Conservation (phyloP, 2,329 filamentous ascomycete genomes). For the Xylaria sp. region DNA sequence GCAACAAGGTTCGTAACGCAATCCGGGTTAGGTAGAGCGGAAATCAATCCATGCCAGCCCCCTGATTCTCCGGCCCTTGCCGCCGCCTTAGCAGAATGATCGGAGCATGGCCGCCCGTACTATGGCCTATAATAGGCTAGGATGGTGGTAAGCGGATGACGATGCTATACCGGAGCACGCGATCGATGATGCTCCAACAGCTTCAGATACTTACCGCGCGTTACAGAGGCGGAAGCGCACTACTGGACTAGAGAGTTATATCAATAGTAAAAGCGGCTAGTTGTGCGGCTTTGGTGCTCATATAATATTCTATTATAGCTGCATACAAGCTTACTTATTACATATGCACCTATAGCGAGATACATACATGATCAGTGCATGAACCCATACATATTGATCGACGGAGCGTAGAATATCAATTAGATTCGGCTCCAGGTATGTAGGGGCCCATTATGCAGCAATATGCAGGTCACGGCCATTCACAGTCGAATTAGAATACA, state of each 20-base stretch:
- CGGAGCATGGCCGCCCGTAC: slow-evolving; percentile 19
- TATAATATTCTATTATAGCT: slow-evolving; percentile 13
- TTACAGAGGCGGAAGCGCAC: not conserved
- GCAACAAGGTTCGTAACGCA: slow-evolving; percentile 7
- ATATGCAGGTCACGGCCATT: not conserved
- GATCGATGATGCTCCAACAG: slow-evolving; percentile 3
- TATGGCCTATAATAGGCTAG: slow-evolving; percentile 8
- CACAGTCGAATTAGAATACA: not conserved
- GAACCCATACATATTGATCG: slow-evolving; percentile 29
- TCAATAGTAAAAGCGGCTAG: too few relatives aligned
- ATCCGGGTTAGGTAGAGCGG: slow-evolving; percentile 2
- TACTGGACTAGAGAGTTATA: not conserved
- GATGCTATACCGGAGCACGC: slow-evolving; percentile 4
- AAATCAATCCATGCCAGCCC: slow-evolving; percentile 18
- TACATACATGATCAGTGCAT: slow-evolving; percentile 24
- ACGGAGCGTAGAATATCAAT: slow-evolving; percentile 12
- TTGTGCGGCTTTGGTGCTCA: not conserved
- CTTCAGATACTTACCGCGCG: slow-evolving; percentile 10
- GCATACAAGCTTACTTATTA: slow-evolving; percentile 30
- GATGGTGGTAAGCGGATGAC: slow-evolving; percentile 11
- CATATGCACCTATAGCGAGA: slow-evolving; percentile 18
- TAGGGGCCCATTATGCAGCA: not conserved
- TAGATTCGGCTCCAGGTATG: slow-evolving; percentile 2
- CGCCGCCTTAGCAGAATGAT: slow-evolving; percentile 23
- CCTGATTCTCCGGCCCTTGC: slow-evolving; percentile 26